A percentile compares a stretch with the other conserved stretches of the same genome.
phyloP scores from a whole-genome alignment of 768 basidiomycete genomes.

The Porphyrellus cyaneotinctus region DNA sequence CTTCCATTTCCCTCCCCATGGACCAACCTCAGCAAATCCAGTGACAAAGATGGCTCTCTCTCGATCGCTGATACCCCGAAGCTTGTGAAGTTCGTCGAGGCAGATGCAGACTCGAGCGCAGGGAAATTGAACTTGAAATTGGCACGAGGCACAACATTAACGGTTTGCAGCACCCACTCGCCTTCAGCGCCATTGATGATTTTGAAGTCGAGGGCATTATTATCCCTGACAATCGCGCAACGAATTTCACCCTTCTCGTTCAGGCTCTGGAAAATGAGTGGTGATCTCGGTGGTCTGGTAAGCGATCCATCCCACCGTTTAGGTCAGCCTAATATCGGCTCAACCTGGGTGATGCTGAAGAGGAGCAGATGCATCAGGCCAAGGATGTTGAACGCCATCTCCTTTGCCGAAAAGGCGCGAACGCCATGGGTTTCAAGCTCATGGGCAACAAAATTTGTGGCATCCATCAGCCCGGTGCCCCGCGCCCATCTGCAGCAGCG shows the following conservation, averaged over 20 bases:
- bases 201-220: conserved; percentile 95
- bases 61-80: conserved; percentile 87
- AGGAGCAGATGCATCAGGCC: conserved; percentile 98
- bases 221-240: conserved; percentile 90
- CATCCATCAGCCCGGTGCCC: conserved; percentile 95
- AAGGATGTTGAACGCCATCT: conserved; percentile 99
- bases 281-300: conserved; percentile 93
- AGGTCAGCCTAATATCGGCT: conserved; percentile 99
- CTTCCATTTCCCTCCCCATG: conserved; percentile 99
- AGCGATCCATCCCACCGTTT: conserved; percentile 96
- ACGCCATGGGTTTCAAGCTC: conserved; percentile 91
- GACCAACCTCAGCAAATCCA: conserved; percentile 95
- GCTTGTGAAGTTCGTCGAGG: conserved; percentile 70
- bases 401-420: conserved; percentile 97
- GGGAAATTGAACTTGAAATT: conserved; percentile 99
- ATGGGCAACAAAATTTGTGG: conserved; percentile 91
- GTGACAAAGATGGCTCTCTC: conserved; percentile 96
- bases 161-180: conserved; percentile 87
- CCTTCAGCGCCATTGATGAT: conserved; percentile 84
- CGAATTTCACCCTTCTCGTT: conserved; percentile 89
- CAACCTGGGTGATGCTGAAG: conserved; percentile 99
- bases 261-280: conserved; percentile 73
- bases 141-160: conserved; percentile 91
- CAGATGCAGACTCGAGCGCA: conserved; percentile 63
- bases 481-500: conserved; percentile 77